Conservation (phyloP, 371 early-diverging fungal species). For the Mortierella sp. region DNA sequence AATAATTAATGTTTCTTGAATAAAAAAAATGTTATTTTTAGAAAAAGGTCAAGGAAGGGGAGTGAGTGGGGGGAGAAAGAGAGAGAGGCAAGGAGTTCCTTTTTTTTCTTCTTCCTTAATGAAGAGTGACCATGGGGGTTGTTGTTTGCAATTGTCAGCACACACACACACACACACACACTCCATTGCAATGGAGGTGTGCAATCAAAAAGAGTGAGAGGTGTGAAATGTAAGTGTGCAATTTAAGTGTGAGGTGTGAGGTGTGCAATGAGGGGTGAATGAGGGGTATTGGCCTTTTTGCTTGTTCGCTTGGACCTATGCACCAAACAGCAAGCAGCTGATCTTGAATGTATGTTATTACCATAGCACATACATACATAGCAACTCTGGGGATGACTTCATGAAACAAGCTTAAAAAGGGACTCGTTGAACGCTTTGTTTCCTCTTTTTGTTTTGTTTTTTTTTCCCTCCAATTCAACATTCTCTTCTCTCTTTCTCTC, state of each 20-base stretch:
- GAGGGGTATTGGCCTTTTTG: not conserved
- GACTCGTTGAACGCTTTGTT: not conserved
- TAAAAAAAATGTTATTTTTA: conserved; percentile 8
- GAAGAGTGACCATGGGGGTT: not conserved
- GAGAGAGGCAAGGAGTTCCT: not conserved
- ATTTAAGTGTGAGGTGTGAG: not conserved
- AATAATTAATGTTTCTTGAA: too few species aligned
- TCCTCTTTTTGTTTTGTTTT: too few species aligned
- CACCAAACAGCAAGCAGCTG: too few species aligned
- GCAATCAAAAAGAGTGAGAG: too few species aligned
- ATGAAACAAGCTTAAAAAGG: not conserved
- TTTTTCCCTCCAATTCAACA: conserved; percentile 14
- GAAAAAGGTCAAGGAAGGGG: conserved; percentile 8
- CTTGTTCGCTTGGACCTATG: not conserved
- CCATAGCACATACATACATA: too few species aligned
- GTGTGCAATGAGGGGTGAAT: not conserved
- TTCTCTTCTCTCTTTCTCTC: not conserved
- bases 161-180: too few species aligned
- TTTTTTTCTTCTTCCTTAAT: too few species aligned
- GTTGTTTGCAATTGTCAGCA: too few species aligned
- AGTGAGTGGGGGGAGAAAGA: not conserved
- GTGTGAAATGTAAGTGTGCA: too few species aligned
- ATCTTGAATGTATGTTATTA: too few species aligned
- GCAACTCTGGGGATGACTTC: conserved; percentile 5
- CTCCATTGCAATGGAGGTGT: not conserved